Evolutionary conservation across 805 yeast species (phyloP).

Genomic region (Kazachstania psychrophila): DNA sequence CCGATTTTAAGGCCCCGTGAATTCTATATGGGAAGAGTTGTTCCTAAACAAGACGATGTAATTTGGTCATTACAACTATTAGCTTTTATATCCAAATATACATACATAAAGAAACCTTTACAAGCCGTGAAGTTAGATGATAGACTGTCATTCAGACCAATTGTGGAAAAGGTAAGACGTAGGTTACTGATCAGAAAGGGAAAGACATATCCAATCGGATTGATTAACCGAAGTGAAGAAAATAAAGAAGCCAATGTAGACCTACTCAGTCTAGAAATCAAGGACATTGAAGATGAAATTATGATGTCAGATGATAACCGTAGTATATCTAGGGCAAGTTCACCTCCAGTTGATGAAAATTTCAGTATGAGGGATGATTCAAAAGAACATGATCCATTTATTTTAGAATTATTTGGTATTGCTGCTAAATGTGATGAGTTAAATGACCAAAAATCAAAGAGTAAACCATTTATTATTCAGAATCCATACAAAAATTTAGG

Average conservation of each 20-base stretch:
- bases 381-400: conserved; percentile 9
- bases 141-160: conserved; percentile 47
- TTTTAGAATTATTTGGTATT: conserved; percentile 12
- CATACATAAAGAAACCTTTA: conserved; percentile 61
- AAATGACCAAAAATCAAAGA: background rate
- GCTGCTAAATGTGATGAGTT: conserved; percentile 3
- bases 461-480: background rate
- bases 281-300: conserved; percentile 1
- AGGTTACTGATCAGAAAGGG: conserved; percentile 6
- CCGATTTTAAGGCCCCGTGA: conserved; percentile 39
- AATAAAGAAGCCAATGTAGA: background rate
- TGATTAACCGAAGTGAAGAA: background rate
- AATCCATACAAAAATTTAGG: conserved; percentile 2
- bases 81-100: conserved; percentile 89
- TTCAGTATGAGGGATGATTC: background rate
- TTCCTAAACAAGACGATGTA: conserved; percentile 88
- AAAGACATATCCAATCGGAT: background rate
- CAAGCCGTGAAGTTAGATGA: conserved; percentile 72
- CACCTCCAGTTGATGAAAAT: background rate
- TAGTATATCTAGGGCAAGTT: too few relatives aligned
- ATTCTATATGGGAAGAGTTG: conserved; percentile 59
- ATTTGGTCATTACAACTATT: conserved; percentile 86
- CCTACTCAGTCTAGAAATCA: background rate
- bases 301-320: too few relatives aligned
- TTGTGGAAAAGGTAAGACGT: conserved; percentile 14